These are phyloP conservation scores for Odontarrhena argentea DNA, from an alignment of 345 rosid genomes.

Conservation along the genomic window DNA sequence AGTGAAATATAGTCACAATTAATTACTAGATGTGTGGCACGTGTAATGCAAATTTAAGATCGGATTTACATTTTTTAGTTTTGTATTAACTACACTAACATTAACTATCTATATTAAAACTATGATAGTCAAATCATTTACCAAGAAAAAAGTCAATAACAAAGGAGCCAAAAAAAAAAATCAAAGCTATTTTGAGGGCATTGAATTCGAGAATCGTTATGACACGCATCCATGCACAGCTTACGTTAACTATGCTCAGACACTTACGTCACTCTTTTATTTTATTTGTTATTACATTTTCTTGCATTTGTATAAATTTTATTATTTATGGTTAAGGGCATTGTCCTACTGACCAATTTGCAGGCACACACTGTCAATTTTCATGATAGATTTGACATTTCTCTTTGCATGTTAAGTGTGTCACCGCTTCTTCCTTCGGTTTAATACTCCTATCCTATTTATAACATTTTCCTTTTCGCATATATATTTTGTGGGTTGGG, in stretches of 20 bases:
- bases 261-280: slow-evolving; percentile 50
- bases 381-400: slow-evolving; percentile 41
- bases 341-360: slow-evolving; percentile 24
- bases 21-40: no score
- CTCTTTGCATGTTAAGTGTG: slow-evolving; percentile 37
- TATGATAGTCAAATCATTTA: slow-evolving; percentile 12
- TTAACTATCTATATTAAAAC: background rate
- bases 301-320: background rate
- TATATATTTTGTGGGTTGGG: no score
- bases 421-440: slow-evolving; percentile 29
- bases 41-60: no score
- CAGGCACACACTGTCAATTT: slow-evolving; percentile 40
- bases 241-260: slow-evolving; percentile 39
- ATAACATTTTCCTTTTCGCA: slow-evolving; percentile 6
- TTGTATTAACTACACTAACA: no score
- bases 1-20: background rate
- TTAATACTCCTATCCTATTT: background rate
- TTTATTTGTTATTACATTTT: slow-evolving; percentile 14
- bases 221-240: slow-evolving; percentile 67
- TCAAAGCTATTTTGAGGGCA: slow-evolving; percentile 35
- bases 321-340: slow-evolving; percentile 17
- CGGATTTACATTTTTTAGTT: no score
- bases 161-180: slow-evolving; percentile 4
- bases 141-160: background rate
- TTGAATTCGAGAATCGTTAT: slow-evolving; percentile 48